phyloP scores from a whole-genome alignment of 345 rosid genomes.

The Turnera subulata region DNA sequence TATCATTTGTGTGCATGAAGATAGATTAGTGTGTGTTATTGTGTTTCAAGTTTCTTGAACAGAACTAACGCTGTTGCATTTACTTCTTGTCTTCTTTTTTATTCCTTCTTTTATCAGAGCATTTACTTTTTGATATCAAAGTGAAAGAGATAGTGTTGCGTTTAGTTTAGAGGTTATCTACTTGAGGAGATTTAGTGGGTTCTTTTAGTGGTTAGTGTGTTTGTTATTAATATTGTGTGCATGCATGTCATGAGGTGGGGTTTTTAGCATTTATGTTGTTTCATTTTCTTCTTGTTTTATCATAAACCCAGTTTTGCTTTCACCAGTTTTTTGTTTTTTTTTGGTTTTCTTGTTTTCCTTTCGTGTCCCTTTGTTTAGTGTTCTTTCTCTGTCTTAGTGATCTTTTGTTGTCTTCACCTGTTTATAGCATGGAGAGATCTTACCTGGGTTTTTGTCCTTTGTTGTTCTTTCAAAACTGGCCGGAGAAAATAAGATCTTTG shows the following conservation, averaged over 20 bases:
- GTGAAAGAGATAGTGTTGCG: no score
- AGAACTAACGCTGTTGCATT: no score
- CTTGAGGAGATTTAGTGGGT: slow-evolving; percentile 16
- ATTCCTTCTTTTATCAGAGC: no score
- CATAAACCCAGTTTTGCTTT: slow-evolving; percentile 9
- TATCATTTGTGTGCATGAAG: no score
- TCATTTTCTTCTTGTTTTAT: neutral
- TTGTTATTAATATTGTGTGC: slow-evolving; percentile 9
- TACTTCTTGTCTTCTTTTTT: no score
- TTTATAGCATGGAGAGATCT: slow-evolving; percentile 5
- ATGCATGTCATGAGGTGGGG: slow-evolving; percentile 20
- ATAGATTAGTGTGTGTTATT: no score
- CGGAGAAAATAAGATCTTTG: slow-evolving; percentile 12
- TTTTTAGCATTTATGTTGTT: slow-evolving; percentile 12
- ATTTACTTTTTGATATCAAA: no score
- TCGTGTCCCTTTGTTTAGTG: neutral
- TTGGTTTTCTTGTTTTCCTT: neutral
- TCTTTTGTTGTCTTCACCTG: neutral
- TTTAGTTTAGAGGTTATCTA: no score
- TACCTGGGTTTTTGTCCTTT: slow-evolving; percentile 9
- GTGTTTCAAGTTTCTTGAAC: no score
- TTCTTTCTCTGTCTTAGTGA: neutral
- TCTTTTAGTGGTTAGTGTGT: neutral
- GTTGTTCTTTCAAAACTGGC: neutral
- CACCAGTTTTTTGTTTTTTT: neutral